Percentiles rank a stretch among this genome's conserved stretches.
Conservation (phyloP, 305 asterid species). For the Fraxinus ornus region DNA sequence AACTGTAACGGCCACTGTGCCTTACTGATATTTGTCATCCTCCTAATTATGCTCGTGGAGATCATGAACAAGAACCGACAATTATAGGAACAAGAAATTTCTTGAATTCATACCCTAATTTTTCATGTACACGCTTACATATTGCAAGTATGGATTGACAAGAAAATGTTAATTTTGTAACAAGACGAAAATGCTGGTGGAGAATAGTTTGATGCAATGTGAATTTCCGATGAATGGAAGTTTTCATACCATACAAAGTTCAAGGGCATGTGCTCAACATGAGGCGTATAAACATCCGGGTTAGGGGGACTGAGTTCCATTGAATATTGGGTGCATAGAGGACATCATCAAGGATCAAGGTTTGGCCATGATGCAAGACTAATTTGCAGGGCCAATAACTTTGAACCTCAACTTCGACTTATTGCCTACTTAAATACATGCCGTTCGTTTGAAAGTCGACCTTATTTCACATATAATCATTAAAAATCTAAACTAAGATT, state of each 20-base stretch:
- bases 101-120: neutral
- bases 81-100: neutral
- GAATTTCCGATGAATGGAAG: neutral
- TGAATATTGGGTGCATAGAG: neutral
- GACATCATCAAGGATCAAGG: neutral
- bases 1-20: slow-evolving; percentile 79
- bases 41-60: neutral
- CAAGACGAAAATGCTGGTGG: neutral
- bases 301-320: neutral
- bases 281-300: neutral
- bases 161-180: neutral
- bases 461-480: neutral
- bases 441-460: neutral
- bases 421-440: neutral
- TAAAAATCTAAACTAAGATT: neutral
- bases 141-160: neutral
- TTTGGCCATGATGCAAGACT: neutral
- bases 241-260: neutral
- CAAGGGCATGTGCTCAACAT: neutral
- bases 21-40: slow-evolving; percentile 30
- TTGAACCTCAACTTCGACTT: neutral
- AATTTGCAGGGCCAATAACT: neutral
- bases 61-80: neutral
- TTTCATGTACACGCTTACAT: neutral
- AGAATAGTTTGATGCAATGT: neutral